Base-by-base conservation (phyloP, 805 yeast genomes). In the Wickerhamomyces alni region DNA sequence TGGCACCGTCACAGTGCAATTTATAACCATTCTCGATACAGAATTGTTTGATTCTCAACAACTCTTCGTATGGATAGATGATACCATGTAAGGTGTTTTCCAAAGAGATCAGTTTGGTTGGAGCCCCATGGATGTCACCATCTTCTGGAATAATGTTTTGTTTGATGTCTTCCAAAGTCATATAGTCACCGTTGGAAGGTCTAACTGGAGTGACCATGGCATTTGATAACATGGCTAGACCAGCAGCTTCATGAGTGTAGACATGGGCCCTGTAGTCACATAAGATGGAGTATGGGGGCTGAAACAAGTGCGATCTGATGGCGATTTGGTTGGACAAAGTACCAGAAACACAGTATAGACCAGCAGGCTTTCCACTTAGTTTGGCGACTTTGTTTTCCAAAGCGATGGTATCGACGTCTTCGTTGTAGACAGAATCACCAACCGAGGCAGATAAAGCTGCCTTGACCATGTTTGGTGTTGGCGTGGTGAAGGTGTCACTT, bases 1-100 rank as follows among this genome's bases (percentile, higher is more conserved):
- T 74, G n/a, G 97, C 98, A 46, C 97, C 98, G 59, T 89, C 98
- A 52, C 88, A 76, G 55, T 91, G 97, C 49, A 88, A 60, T 40
- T 67, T 71, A 40, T 86, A 62, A 39, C 67, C 69, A 49, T 80
- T 38, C 70, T 67, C 46, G 91, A 89, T 31, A 64, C 70, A 32
- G 82, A 72, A 51, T 21, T 21, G 24, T 21, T 21, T 21, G 24
- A 89, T 89, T 41, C 76, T 74, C 42, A 66, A 64, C 40, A 89
- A 70, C 58, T 89, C 96, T 26, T 82, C 91, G 33, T 80, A 52
- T 8, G 98, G 98, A 60, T 75, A 73, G 33, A 89, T 63, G 28
- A 82, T 69, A 18, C 98, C 98, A 51, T 84, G 89, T 36, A 88
- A 55, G 4, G 97, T 89, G 66, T 89, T 89, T 57, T 89, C 98